These are phyloP conservation scores for Streptanthus diversifolius DNA, from an alignment of 345 rosid species.

Conservation along the genomic window DNA sequence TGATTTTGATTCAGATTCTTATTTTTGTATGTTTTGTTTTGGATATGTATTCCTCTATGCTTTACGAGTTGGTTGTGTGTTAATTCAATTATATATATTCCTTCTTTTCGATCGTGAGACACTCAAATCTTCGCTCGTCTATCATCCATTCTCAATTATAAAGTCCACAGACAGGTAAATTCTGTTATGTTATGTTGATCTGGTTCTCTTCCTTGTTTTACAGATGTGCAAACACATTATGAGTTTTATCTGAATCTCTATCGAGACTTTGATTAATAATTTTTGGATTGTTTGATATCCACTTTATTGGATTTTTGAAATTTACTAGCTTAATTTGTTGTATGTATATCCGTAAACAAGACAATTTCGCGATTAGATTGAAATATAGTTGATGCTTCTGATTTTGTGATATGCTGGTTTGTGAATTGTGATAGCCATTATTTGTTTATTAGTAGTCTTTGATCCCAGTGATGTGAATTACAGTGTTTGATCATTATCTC, in stretches of 20 bases:
- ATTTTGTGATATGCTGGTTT: slow-evolving; percentile 22
- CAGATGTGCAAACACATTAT: not conserved
- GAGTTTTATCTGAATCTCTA: not conserved
- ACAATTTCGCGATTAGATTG: not conserved
- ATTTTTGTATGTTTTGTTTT: too few relatives aligned
- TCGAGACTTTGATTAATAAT: not conserved
- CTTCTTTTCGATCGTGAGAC: slow-evolving; percentile 1
- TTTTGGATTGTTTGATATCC: not conserved
- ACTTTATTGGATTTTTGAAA: not conserved
- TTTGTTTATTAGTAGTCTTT: not conserved
- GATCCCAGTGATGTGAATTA: not conserved
- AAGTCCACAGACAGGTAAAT: slow-evolving; percentile 21
- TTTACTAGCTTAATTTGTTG: too few relatives aligned
- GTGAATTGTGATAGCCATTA: slow-evolving; percentile 1
- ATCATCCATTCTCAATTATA: not conserved
- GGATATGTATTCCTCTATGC: too few relatives aligned
- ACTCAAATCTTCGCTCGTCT: not conserved
- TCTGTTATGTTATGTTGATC: not conserved
- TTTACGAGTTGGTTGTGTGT: too few relatives aligned
- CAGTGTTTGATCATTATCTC: not conserved
- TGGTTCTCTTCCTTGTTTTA: not conserved
- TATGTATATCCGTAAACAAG: too few relatives aligned
- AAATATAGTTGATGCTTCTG: not conserved
- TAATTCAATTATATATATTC: too few relatives aligned
- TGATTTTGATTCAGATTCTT: too few relatives aligned